Conservation (phyloP, 1,139 yeast genomes). For the Diutina neorugosa region DNA sequence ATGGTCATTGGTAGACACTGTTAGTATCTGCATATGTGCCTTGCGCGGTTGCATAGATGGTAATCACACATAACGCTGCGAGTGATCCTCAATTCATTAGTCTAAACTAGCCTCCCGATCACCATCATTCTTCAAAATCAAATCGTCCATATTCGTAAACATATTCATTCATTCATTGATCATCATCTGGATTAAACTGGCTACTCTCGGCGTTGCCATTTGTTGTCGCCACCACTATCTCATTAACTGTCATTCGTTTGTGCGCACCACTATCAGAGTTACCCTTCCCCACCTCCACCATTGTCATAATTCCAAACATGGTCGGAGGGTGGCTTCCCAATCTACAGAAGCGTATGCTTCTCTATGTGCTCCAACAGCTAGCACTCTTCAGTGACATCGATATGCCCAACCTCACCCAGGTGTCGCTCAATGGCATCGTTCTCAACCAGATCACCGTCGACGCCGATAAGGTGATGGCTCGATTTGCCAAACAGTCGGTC, state of each 20-base stretch:
- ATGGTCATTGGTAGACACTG: neutral
- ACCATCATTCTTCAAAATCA: neutral
- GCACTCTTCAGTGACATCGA: slow-evolving; percentile 78
- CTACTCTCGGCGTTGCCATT: neutral
- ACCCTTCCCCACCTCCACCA: neutral
- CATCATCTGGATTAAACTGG: too few species aligned
- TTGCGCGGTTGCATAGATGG: neutral
- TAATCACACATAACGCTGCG: neutral
- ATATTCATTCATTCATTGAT: neutral
- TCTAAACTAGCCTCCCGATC: neutral
- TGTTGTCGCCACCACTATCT: neutral
- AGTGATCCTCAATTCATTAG: neutral
- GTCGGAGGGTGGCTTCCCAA: slow-evolving; percentile 16
- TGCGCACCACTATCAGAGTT: neutral
- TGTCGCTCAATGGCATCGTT: slow-evolving; percentile 45
- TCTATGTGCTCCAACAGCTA: slow-evolving; percentile 70
- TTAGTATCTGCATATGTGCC: neutral
- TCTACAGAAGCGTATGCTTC: slow-evolving; percentile 67
- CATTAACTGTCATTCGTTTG: neutral
- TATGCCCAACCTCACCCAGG: slow-evolving; percentile 63
- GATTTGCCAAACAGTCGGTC: slow-evolving; percentile 44
- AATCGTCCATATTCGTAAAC: neutral
- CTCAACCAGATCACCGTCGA: slow-evolving; percentile 59
- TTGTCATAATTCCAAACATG: neutral
- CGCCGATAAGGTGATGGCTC: slow-evolving; percentile 44